A percentile compares a stretch with the other conserved stretches of the same genome.
phyloP scores from a whole-genome alignment of 768 basidiomycete species.

The Boletus rubroflammeus region DNA sequence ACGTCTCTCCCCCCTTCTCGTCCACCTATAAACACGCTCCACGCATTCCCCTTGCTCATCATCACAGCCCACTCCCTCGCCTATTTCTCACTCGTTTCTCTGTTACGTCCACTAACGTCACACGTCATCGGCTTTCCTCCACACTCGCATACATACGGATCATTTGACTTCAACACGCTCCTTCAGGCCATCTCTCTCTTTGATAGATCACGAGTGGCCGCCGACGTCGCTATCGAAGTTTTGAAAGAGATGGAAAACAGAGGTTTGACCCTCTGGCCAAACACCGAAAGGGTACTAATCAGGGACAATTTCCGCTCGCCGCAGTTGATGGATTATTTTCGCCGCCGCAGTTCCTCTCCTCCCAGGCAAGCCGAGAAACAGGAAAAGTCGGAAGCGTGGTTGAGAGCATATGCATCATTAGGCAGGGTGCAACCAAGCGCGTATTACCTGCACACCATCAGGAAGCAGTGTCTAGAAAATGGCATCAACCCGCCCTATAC shows the following conservation, averaged over 20 bases:
- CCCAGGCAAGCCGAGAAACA: not conserved
- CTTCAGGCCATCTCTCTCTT: slow-evolving; percentile 49
- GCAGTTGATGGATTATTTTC: slow-evolving; percentile 47
- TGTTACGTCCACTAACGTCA: slow-evolving; percentile 44
- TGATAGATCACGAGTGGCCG: slow-evolving; percentile 37
- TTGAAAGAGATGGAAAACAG: slow-evolving; percentile 47
- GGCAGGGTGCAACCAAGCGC: slow-evolving; percentile 38
- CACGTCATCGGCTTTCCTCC: slow-evolving; percentile 36
- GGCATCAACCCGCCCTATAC: slow-evolving; percentile 22
- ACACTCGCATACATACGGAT: slow-evolving; percentile 10
- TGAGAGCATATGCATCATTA: slow-evolving; percentile 19
- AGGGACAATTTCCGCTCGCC: slow-evolving; percentile 49
- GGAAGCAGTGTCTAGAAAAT: slow-evolving; percentile 21
- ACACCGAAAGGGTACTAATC: slow-evolving; percentile 45
- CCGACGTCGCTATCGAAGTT: slow-evolving; percentile 39
- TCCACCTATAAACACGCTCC: not conserved
- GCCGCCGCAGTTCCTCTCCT: slow-evolving; percentile 4
- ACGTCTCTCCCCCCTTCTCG: slow-evolving; percentile 31
- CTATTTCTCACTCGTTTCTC: slow-evolving; percentile 44
- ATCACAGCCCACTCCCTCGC: slow-evolving; percentile 45
- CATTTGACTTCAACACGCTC: slow-evolving; percentile 49
- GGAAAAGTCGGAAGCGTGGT: slow-evolving; percentile 14
- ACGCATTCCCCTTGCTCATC: slow-evolving; percentile 12
- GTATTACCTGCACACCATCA: slow-evolving; percentile 40
- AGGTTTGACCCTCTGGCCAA: slow-evolving; percentile 36